Conservation (phyloP, 768 basidiomycete genomes). For the Pleurotus platypus region DNA sequence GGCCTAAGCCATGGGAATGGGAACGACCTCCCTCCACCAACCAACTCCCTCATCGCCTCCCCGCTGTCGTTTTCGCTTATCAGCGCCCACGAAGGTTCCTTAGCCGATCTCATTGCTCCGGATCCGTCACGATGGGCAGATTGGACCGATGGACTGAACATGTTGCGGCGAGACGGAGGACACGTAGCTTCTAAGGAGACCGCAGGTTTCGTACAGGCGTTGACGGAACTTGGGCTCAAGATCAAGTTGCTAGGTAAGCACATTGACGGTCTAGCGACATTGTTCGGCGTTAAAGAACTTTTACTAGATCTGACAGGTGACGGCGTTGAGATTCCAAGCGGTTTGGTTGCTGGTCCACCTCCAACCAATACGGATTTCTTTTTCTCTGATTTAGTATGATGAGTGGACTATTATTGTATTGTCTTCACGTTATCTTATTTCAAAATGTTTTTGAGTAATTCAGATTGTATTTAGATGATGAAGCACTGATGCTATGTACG, state of each 20-base stretch:
- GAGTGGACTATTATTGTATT: background rate
- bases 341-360: conserved; percentile 72
- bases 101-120: conserved; percentile 77
- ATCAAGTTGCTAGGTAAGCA: conserved; percentile 80
- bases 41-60: conserved; percentile 51
- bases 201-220: conserved; percentile 76
- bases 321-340: conserved; percentile 84
- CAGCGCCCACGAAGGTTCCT: conserved; percentile 62
- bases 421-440: too few relatives aligned
- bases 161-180: conserved; percentile 78
- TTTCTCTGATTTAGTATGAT: conserved; percentile 60
- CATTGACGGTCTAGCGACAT: too few relatives aligned
- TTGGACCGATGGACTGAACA: conserved; percentile 92
- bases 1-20: conserved; percentile 42
- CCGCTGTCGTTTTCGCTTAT: conserved; percentile 77
- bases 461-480: too few relatives aligned
- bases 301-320: conserved; percentile 79
- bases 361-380: conserved; percentile 82
- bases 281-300: conserved; percentile 1
- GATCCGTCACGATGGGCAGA: conserved; percentile 83
- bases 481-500: too few relatives aligned
- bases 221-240: conserved; percentile 90
- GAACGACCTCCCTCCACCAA: conserved; percentile 48
- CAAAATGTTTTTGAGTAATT: too few relatives aligned
- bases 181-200: conserved; percentile 86